These are phyloP conservation scores for Fusarium globosum DNA, from an alignment of 2,329 filamentous ascomycete species.

Conservation along the genomic window DNA sequence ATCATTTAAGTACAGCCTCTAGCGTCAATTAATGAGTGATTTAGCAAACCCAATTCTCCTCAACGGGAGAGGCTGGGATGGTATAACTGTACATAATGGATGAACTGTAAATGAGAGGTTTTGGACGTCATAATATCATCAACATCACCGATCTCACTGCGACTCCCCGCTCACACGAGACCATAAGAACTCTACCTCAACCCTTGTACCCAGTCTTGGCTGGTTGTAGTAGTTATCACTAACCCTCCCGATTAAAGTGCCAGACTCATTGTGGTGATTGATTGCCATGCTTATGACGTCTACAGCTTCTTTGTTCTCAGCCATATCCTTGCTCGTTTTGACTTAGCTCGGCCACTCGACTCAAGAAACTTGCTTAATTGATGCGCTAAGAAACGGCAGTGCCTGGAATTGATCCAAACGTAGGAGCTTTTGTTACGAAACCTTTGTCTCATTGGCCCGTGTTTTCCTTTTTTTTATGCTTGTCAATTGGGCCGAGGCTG, in stretches of 20 bases:
- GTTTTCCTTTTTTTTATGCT: background rate
- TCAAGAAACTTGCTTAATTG: constrained; percentile 16
- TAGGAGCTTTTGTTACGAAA: constrained; percentile 12
- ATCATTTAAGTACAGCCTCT: constrained; percentile 6
- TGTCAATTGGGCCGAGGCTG: constrained; percentile 4
- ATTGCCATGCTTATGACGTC: constrained; percentile 6
- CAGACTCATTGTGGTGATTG: background rate
- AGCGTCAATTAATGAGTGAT: background rate
- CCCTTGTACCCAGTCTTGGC: constrained; percentile 1
- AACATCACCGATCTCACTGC: constrained; percentile 22
- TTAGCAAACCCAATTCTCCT: background rate
- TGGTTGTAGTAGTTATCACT: background rate
- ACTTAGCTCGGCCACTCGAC: constrained; percentile 20
- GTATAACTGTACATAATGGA: background rate
- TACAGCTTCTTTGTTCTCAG: background rate
- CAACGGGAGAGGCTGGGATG: constrained; percentile 9
- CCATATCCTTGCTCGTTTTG: constrained; percentile 6
- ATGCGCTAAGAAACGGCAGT: constrained; percentile 26
- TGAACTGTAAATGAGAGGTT: constrained; percentile 7
- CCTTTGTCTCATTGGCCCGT: background rate
- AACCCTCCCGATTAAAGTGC: background rate
- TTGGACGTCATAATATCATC: constrained; percentile 34
- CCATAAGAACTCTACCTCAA: background rate
- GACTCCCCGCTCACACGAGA: constrained; percentile 13
- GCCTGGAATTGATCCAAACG: constrained; percentile 16